phyloP scores from a whole-genome alignment of 352 stramenopile species.

The Phytophthora hibernalis region DNA sequence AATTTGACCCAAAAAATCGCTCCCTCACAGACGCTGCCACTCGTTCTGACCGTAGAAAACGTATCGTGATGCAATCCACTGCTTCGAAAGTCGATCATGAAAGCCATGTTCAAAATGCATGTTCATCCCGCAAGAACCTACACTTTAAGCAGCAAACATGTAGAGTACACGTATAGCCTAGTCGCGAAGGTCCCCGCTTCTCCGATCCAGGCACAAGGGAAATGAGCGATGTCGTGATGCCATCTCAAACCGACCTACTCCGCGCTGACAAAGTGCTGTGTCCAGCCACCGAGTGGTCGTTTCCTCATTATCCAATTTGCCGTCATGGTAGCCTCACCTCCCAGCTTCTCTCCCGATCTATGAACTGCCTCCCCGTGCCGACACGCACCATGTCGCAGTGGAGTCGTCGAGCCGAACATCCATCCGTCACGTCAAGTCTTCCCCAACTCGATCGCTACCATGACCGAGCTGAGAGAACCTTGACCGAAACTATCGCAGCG shows the following conservation, averaged over 20 bases:
- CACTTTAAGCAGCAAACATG: background rate
- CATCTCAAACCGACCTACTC: slow-evolving; percentile 17
- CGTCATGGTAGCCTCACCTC: slow-evolving; percentile 1
- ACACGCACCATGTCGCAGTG: slow-evolving; percentile 35
- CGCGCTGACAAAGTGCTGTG: background rate
- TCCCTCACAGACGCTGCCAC: slow-evolving; percentile 80
- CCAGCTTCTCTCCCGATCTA: slow-evolving; percentile 8
- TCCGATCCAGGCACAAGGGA: background rate
- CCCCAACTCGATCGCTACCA: slow-evolving; percentile 52
- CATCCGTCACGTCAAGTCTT: slow-evolving; percentile 17
- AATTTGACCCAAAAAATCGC: too few species aligned
- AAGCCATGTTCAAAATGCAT: background rate
- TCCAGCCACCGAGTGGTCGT: too few species aligned
- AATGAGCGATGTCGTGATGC: background rate
- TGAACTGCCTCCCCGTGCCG: slow-evolving; percentile 22
- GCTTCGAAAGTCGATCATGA: too few species aligned
- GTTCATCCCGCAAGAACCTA: background rate
- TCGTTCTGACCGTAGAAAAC: slow-evolving; percentile 78
- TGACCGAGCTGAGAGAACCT: slow-evolving; percentile 35
- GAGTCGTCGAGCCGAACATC: slow-evolving; percentile 31
- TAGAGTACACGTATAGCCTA: too few species aligned
- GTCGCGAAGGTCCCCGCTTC: background rate
- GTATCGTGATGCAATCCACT: too few species aligned
- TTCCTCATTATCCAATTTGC: slow-evolving; percentile 33
- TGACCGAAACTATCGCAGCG: slow-evolving; percentile 45